phyloP scores from a whole-genome alignment of 805 yeast genomes.

The Kluyveromyces nonfermentans region DNA sequence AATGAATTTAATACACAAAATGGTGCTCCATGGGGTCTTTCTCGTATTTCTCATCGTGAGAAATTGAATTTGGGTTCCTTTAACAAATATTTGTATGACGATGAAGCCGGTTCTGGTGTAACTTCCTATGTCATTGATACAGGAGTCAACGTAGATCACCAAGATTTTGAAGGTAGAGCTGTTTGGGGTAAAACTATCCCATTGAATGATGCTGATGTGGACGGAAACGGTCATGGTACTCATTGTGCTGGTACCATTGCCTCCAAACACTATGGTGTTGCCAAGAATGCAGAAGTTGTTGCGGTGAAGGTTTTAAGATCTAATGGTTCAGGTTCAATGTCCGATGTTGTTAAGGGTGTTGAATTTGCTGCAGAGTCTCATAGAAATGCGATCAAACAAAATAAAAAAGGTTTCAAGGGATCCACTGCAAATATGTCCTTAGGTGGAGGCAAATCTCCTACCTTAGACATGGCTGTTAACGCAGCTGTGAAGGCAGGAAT shows the following conservation, averaged over 20 bases:
- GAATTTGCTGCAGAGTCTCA: conserved; percentile 76
- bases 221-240: conserved; percentile 92
- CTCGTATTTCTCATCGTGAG: conserved; percentile 79
- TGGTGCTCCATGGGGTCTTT: conserved; percentile 93
- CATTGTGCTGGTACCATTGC: conserved; percentile 97
- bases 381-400: conserved; percentile 38
- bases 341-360: conserved; percentile 77
- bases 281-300: conserved; percentile 67
- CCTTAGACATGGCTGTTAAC: conserved; percentile 78
- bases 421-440: conserved; percentile 89
- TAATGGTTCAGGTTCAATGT: conserved; percentile 75
- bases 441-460: conserved; percentile 87
- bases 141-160: conserved; percentile 69
- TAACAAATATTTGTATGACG: conserved; percentile 64
- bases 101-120: conserved; percentile 72
- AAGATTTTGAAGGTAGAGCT: conserved; percentile 78
- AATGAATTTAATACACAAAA: conserved; percentile 57
- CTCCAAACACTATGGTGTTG: conserved; percentile 70
- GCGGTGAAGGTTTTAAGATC: conserved; percentile 80
- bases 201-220: conserved; percentile 54
- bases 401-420: conserved; percentile 64
- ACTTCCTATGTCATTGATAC: conserved; percentile 86
- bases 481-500: conserved; percentile 86
- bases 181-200: conserved; percentile 81
- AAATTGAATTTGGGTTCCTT: conserved; percentile 57